phyloP scores from a whole-genome alignment of 495 filamentous ascomycete species.

The Gamarada debralockiae region DNA sequence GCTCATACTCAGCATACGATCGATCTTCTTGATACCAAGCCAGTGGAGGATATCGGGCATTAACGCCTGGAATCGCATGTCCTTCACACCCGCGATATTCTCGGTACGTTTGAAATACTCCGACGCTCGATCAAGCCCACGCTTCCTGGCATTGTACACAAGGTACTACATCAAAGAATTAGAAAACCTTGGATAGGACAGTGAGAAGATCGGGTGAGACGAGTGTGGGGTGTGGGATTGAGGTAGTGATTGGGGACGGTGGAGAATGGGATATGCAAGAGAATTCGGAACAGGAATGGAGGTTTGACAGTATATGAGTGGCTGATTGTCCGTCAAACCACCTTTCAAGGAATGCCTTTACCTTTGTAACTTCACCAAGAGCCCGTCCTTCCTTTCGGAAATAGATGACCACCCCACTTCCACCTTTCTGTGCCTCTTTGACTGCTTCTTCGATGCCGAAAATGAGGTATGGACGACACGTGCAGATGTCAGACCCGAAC shows the following conservation, averaged over 20 bases:
- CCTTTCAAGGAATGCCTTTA: conserved; percentile 27
- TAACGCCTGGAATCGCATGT: conserved; percentile 98
- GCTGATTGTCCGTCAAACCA: conserved; percentile 5
- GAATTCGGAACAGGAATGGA: conserved; percentile 9
- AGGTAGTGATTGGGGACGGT: neutral
- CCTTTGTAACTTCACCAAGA: conserved; percentile 95
- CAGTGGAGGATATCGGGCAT: conserved; percentile 99
- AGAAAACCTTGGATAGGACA: conserved; percentile 8
- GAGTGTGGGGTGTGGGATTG: conserved; percentile 17
- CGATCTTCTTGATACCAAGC: conserved; percentile 98
- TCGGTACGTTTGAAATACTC: conserved; percentile 98
- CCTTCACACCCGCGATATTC: conserved; percentile 95
- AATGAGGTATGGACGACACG: conserved; percentile 88
- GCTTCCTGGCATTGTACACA: conserved; percentile 92
- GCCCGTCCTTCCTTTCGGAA: conserved; percentile 98
- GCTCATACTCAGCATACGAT: conserved; percentile 97
- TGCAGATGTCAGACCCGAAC: conserved; percentile 98
- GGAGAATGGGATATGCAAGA: conserved; percentile 14
- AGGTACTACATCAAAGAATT: conserved; percentile 50
- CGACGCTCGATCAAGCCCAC: conserved; percentile 82
- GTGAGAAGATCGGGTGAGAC: conserved; percentile 8
- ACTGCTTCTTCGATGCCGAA: conserved; percentile 97
- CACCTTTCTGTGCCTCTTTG: conserved; percentile 85
- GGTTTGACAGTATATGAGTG: conserved; percentile 24
- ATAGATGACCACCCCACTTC: conserved; percentile 95